A percentile compares a stretch with the other conserved stretches of the same genome.
Conservation (phyloP, 2,329 filamentous ascomycete genomes). For the Venturia pyrina region DNA sequence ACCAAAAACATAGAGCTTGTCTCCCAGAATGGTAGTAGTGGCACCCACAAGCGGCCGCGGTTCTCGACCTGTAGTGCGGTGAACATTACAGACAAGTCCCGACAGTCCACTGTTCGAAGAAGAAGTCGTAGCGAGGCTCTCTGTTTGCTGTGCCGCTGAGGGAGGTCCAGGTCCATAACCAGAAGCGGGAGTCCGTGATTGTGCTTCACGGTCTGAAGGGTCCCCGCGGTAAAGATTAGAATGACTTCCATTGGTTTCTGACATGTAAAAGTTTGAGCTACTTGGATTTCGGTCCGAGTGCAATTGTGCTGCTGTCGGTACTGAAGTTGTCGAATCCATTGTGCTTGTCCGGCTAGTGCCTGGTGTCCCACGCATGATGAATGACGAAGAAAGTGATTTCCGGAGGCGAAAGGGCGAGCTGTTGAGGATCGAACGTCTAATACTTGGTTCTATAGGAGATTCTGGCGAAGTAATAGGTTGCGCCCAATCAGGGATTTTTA, state of each 20-base stretch:
- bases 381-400: neutral
- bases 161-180: conserved; percentile 43
- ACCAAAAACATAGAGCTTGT: conserved; percentile 95
- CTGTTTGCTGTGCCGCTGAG: conserved; percentile 25
- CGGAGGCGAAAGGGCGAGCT: neutral
- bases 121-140: conserved; percentile 24
- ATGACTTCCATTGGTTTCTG: conserved; percentile 36
- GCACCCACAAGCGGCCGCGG: conserved; percentile 88
- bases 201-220: conserved; percentile 22
- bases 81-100: conserved; percentile 58
- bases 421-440: neutral
- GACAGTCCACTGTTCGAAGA: conserved; percentile 50
- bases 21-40: conserved; percentile 87
- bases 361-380: conserved; percentile 31
- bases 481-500: conserved; percentile 36
- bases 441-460: conserved; percentile 22
- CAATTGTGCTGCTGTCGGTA: conserved; percentile 33
- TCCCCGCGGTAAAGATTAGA: conserved; percentile 37
- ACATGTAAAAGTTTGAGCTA: conserved; percentile 26
- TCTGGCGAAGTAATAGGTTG: conserved; percentile 28
- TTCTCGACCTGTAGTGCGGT: conserved; percentile 80
- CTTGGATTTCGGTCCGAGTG: conserved; percentile 26
- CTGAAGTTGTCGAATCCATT: conserved; percentile 36
- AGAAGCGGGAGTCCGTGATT: conserved; percentile 24
- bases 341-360: conserved; percentile 35